phyloP scores from a whole-genome alignment of 208 protist species.

The Acanthamoeba triangularis region DNA sequence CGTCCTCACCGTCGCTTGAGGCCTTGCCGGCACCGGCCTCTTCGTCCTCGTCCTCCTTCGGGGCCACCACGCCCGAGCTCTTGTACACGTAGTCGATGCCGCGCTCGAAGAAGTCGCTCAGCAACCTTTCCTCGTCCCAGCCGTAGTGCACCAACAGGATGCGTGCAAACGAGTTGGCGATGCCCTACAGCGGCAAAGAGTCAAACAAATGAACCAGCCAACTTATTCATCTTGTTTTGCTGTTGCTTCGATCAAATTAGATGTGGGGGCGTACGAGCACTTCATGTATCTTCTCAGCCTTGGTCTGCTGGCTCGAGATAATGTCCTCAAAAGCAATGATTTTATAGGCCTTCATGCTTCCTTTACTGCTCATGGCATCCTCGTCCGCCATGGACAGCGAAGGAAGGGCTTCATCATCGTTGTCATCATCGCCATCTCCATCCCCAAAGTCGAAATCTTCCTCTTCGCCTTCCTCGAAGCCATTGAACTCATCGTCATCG shows the following conservation, averaged over 20 bases:
- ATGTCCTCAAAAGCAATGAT: slow-evolving; percentile 36
- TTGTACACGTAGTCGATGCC: slow-evolving; percentile 46
- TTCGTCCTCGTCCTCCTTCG: not conserved
- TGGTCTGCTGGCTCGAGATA: not conserved
- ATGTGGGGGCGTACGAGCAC: slow-evolving; percentile 7
- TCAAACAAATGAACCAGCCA: not conserved
- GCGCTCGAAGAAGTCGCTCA: slow-evolving; percentile 57
- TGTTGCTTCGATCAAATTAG: no score
- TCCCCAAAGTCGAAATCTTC: slow-evolving; percentile 36
- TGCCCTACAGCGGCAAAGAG: not conserved
- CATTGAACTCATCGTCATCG: slow-evolving; percentile 7
- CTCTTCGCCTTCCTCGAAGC: not conserved
- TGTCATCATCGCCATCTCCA: not conserved
- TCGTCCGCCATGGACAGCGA: not conserved
- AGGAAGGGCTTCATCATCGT: not conserved
- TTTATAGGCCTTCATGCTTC: not conserved
- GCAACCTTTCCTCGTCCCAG: slow-evolving; percentile 24
- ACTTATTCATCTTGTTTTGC: no score
- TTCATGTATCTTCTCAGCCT: slow-evolving; percentile 55
- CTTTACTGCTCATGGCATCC: not conserved
- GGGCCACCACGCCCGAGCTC: slow-evolving; percentile 34
- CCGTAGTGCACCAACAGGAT: slow-evolving; percentile 57
- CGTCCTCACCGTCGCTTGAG: not conserved
- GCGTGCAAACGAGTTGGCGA: slow-evolving; percentile 37
- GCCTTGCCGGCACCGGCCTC: not conserved